Percentiles rank a stretch among this genome's conserved stretches.
phyloP scores from a whole-genome alignment of 1,284 basidiomycete species.

The Sporisorium iseilematis-ciliati region DNA sequence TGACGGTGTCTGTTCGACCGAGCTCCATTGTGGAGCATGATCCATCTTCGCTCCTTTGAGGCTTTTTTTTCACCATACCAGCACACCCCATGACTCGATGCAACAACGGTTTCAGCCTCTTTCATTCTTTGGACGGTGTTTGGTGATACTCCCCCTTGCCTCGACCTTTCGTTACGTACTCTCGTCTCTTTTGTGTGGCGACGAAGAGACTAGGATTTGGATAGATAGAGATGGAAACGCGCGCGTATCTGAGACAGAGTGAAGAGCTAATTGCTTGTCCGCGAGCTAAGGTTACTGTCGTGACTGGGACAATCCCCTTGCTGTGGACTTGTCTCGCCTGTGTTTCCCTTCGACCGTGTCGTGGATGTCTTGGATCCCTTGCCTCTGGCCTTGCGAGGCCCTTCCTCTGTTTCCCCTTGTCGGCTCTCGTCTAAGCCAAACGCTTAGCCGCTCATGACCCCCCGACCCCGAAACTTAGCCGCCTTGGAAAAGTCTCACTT shows the following conservation, averaged over 20 bases:
- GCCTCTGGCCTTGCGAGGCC: not conserved
- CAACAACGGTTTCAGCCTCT: not conserved
- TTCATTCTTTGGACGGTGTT: not conserved
- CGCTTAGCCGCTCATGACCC: not conserved
- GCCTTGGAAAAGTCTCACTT: too few species aligned
- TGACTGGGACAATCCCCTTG: not conserved
- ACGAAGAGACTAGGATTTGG: not conserved
- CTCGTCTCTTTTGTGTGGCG: not conserved
- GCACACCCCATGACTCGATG: not conserved
- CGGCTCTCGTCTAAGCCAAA: not conserved
- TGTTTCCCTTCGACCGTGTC: not conserved
- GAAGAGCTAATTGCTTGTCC: not conserved
- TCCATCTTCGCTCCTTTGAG: not conserved
- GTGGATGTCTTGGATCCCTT: not conserved
- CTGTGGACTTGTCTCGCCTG: slow-evolving; percentile 19
- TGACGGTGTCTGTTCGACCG: not conserved
- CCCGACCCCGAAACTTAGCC: too few species aligned
- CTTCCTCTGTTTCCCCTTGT: not conserved
- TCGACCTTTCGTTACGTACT: not conserved
- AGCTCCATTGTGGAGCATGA: not conserved
- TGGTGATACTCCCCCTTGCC: slow-evolving; percentile 1
- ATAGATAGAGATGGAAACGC: not conserved
- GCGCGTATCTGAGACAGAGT: slow-evolving; percentile 10
- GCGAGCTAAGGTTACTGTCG: too few species aligned
- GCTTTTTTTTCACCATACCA: not conserved